Base-by-base conservation (phyloP, 768 basidiomycete genomes). In the Suillus paluster region DNA sequence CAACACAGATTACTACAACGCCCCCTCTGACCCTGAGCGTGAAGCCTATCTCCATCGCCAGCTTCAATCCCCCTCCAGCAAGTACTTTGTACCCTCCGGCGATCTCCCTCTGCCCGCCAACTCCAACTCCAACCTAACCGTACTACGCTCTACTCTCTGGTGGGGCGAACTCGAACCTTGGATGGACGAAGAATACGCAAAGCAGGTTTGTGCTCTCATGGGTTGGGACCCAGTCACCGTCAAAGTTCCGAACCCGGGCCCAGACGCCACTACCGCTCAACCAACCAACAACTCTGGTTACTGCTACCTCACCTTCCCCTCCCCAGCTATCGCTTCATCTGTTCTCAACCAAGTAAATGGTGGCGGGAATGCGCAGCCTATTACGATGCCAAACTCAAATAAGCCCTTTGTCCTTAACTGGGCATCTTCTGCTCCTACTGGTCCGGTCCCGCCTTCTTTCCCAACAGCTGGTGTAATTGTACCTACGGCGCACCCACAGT, bases 151-250 rank as follows among this genome's bases (percentile, higher is more conserved):
- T 63, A 90, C 92, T 45, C 85, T 94, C 67, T 92, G 87, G 83
- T 92, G 95, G 87, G 87, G 88, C 66, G 91, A 93, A 70, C 85
- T 97, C 59, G 95, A 97, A 75, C 87, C 90, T 67, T 97, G 95
- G 95, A 96, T 97, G 95, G 94, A 96, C 78, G 93, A 95, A 84
- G 90, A 92, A 73, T 97, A 95, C 80, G 91, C 89, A 48, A 90
- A 91, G 75, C 91, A 94, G 73, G 92, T 95, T 70, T 93, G 93
- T 76, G 78, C 75, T 49, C 79, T 94, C 71, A 92, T 95, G 91
- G 86, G 89, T 61, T 96, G 95, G 94, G 91, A 93, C 62, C 84
- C 88, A 17, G 80, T 86, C 71, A 83, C 73, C 72, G 86, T 92
- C 77, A 88, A 88, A 75, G 86, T 94, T 39, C 91, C 92, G 17